Percentiles rank a stretch among this genome's conserved stretches.
Conservation (phyloP, 73 alveolate genomes). For the Paramecium caudatum region DNA sequence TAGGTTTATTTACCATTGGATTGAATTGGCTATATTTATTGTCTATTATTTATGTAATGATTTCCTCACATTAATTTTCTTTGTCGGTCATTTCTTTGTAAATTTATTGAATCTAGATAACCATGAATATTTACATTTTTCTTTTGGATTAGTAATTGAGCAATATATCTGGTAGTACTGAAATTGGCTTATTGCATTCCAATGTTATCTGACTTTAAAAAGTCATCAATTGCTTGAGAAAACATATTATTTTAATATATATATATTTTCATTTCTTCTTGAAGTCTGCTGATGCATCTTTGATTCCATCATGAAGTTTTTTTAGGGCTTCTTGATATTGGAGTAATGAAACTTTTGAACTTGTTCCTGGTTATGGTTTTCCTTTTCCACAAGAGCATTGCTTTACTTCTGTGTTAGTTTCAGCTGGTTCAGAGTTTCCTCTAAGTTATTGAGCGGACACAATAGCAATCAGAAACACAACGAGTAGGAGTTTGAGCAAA, state of each 20-base stretch:
- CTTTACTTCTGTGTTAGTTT: background rate
- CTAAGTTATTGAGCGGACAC: constrained; percentile 21
- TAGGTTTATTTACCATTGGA: constrained; percentile 35
- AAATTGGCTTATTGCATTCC: constrained; percentile 8
- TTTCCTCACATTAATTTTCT: constrained; percentile 60
- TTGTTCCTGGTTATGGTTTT: background rate
- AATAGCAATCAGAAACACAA: background rate
- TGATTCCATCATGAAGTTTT: constrained; percentile 13
- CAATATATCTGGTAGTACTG: constrained; percentile 44
- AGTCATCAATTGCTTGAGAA: constrained; percentile 2
- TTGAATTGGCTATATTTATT: background rate
- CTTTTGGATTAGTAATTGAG: background rate
- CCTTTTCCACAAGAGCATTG: constrained; percentile 38
- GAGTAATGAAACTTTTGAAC: constrained; percentile 20
- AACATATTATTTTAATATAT: background rate
- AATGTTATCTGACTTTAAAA: constrained; percentile 9
- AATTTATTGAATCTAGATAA: background rate
- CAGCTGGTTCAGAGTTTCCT: constrained; percentile 16
- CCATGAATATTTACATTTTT: background rate
- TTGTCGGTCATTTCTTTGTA: background rate
- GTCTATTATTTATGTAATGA: constrained; percentile 3
- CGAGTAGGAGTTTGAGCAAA: background rate
- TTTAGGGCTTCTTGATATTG: constrained; percentile 25
- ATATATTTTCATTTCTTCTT: background rate
- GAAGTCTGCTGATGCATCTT: constrained; percentile 32